These are phyloP conservation scores for Candida orba DNA, from an alignment of 805 yeast genomes.

Conservation along the genomic window DNA sequence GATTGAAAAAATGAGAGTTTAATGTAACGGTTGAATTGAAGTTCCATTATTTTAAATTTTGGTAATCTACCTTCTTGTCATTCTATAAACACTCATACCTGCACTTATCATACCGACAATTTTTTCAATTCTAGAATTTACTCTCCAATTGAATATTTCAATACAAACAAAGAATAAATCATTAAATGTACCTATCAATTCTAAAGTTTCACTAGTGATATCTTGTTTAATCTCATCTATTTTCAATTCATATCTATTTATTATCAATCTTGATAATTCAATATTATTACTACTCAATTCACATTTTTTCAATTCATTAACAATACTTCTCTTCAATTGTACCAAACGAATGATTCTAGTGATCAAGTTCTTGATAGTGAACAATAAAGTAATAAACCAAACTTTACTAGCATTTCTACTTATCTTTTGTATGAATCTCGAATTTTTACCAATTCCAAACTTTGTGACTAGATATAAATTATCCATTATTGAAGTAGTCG, in stretches of 20 bases:
- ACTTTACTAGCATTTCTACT: conserved; percentile 10
- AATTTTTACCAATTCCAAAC: conserved; percentile 12
- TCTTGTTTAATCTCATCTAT: conserved; percentile 8
- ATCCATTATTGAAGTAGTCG: conserved; percentile 14
- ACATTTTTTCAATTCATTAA: conserved; percentile 8
- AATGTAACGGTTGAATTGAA: no score
- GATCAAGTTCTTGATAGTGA: conserved; percentile 9
- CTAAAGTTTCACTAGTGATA: conserved; percentile 4
- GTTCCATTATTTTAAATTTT: no score
- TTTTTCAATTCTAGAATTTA: conserved; percentile 10
- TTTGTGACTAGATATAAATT: conserved; percentile 12
- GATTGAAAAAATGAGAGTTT: background rate
- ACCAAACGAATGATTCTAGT: conserved; percentile 3
- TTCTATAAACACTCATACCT: conserved; percentile 16
- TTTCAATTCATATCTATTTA: conserved; percentile 9
- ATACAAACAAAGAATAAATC: conserved; percentile 15
- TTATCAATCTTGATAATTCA: conserved; percentile 5
- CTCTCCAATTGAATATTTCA: conserved; percentile 11
- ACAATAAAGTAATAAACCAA: conserved; percentile 15
- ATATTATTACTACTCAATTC: background rate
- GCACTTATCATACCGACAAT: conserved; percentile 12
- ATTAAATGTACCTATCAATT: conserved; percentile 11
- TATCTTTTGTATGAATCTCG: conserved; percentile 2
- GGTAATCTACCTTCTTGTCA: conserved; percentile 9
- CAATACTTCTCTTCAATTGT: conserved; percentile 3